Evolutionary conservation across 352 stramenopile species (phyloP).

Genomic region (Peronospora belbahrii): DNA sequence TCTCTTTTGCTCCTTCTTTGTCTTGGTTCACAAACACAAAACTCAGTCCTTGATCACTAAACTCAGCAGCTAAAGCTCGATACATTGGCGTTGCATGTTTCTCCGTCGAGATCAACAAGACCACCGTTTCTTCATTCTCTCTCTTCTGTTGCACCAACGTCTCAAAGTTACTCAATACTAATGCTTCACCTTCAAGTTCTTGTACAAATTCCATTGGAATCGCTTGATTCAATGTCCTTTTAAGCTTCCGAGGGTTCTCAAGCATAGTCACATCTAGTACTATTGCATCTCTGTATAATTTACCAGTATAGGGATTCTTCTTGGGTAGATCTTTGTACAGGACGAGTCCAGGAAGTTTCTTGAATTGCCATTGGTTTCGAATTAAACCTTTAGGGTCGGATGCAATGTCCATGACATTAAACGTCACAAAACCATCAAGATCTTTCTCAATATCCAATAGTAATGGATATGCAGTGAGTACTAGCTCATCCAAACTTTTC

Average conservation of each 20-base stretch:
- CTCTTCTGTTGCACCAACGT: constrained; percentile 17
- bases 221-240: constrained; percentile 53
- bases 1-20: constrained; percentile 21
- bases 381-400: constrained; percentile 24
- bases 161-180: constrained; percentile 18
- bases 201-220: constrained; percentile 47
- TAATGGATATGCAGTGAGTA: constrained; percentile 27
- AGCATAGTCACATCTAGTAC: constrained; percentile 28
- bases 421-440: constrained; percentile 34
- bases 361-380: constrained; percentile 49
- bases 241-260: constrained; percentile 43
- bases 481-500: constrained; percentile 22
- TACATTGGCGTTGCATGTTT: constrained; percentile 50
- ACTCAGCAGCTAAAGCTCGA: constrained; percentile 52
- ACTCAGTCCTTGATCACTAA: constrained; percentile 31
- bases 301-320: constrained; percentile 67
- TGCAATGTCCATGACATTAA: constrained; percentile 38
- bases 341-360: constrained; percentile 39
- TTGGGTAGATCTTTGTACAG: constrained; percentile 56
- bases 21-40: constrained; percentile 52
- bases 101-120: constrained; percentile 62
- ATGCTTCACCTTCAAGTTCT: constrained; percentile 15
- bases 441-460: constrained; percentile 35
- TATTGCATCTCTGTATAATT: constrained; percentile 46
- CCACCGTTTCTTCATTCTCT: constrained; percentile 16